phyloP scores from a whole-genome alignment of 169 alveolate species.

The Cryptosporidium sp. region DNA sequence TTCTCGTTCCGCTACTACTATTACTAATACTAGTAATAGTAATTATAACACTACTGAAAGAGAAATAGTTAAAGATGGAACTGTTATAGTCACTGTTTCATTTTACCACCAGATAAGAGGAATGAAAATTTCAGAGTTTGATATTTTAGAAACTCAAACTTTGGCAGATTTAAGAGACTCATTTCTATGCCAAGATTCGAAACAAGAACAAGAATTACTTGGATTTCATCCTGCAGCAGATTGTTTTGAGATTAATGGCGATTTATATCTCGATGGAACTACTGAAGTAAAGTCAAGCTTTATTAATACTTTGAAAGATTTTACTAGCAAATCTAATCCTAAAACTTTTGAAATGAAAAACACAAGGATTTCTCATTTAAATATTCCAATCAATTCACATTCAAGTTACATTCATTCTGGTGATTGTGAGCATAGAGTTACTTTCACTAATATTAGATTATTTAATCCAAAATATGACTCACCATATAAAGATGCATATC shows the following conservation, averaged over 20 bases:
- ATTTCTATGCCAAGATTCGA: constrained; percentile 81
- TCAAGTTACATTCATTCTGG: constrained; percentile 86
- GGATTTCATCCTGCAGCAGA: constrained; percentile 79
- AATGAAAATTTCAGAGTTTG: constrained; percentile 85
- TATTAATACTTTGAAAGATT: constrained; percentile 61
- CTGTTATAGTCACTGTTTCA: constrained; percentile 76
- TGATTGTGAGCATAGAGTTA: constrained; percentile 87
- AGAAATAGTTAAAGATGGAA: constrained; percentile 1
- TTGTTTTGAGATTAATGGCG: constrained; percentile 86
- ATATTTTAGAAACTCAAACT: constrained; percentile 83
- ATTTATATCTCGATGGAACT: constrained; percentile 83
- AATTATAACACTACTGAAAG: not conserved
- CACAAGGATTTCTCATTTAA: constrained; percentile 79
- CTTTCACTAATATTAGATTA: constrained; percentile 81
- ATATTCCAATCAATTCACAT: constrained; percentile 82
- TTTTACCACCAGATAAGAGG: constrained; percentile 87
- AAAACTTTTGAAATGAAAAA: constrained; percentile 78
- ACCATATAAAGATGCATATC: constrained; percentile 81
- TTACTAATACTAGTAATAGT: not conserved
- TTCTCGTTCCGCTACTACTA: too few relatives aligned
- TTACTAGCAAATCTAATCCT: constrained; percentile 74
- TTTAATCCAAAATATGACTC: constrained; percentile 80
- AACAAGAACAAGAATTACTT: constrained; percentile 77
- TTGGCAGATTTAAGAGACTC: constrained; percentile 83
- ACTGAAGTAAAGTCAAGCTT: constrained; percentile 76